These are phyloP conservation scores for Lipomyces yamadae DNA, from an alignment of 805 yeast species.

Conservation along the genomic window DNA sequence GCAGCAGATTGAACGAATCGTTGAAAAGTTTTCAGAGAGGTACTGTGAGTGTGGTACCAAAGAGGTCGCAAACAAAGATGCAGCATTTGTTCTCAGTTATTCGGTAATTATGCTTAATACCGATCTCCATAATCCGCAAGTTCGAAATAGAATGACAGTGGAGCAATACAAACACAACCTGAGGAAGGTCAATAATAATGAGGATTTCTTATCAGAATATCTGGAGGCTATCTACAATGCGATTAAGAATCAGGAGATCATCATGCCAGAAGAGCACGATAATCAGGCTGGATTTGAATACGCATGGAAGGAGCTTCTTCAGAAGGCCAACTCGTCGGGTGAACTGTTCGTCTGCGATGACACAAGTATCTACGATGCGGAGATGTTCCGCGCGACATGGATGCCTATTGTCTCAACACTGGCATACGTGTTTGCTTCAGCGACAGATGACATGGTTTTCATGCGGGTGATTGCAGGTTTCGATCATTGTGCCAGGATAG, in stretches of 20 bases:
- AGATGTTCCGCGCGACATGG: constrained; percentile 68
- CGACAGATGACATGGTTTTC: constrained; percentile 87
- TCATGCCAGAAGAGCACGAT: constrained; percentile 97
- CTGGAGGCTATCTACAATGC: constrained; percentile 78
- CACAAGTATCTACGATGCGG: constrained; percentile 63
- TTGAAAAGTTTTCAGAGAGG: constrained; percentile 82
- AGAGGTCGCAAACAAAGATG: constrained; percentile 80
- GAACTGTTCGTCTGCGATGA: constrained; percentile 27
- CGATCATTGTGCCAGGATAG: constrained; percentile 81
- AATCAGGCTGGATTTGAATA: constrained; percentile 92
- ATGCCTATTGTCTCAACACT: constrained; percentile 71
- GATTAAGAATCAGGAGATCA: constrained; percentile 83
- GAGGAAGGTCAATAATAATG: constrained; percentile 71
- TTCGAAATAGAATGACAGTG: constrained; percentile 85
- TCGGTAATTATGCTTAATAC: constrained; percentile 93
- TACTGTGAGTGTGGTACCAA: constrained; percentile 68
- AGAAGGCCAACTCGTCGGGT: constrained; percentile 40
- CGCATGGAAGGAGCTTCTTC: constrained; percentile 50
- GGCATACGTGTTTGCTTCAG: constrained; percentile 79
- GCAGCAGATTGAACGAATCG: constrained; percentile 91
- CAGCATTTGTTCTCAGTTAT: constrained; percentile 89
- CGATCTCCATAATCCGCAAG: constrained; percentile 87
- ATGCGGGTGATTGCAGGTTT: constrained; percentile 85
- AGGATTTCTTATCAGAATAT: constrained; percentile 86
- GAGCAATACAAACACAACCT: constrained; percentile 81